Evolutionary conservation across 192 early-diverging fungal genomes (phyloP).

Genomic region (Umbelopsis sp.): DNA sequence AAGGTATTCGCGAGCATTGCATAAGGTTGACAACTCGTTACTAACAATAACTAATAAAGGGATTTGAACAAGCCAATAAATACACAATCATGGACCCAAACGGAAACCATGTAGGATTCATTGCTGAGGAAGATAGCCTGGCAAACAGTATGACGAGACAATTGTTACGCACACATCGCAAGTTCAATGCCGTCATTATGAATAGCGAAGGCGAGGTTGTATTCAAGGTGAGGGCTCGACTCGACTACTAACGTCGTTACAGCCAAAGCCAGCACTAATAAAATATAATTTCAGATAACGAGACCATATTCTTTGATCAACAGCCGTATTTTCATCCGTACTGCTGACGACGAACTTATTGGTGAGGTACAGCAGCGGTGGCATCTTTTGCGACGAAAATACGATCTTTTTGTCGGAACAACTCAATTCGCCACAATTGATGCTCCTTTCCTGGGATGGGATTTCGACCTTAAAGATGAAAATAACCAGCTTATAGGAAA

Average conservation of each 20-base stretch:
- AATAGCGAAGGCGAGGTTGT: slow-evolving; percentile 72
- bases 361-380: slow-evolving; percentile 88
- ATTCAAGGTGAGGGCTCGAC: slow-evolving; percentile 44
- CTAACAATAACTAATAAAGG: slow-evolving; percentile 31
- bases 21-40: background rate
- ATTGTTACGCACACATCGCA: slow-evolving; percentile 71
- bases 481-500: slow-evolving; percentile 54
- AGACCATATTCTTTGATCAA: slow-evolving; percentile 82
- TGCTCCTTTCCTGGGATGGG: slow-evolving; percentile 74
- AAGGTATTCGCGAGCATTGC: background rate
- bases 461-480: slow-evolving; percentile 73
- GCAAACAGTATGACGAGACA: slow-evolving; percentile 67
- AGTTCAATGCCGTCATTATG: slow-evolving; percentile 74
- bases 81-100: slow-evolving; percentile 74
- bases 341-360: slow-evolving; percentile 61
- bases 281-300: slow-evolving; percentile 37
- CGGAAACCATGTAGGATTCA: slow-evolving; percentile 74
- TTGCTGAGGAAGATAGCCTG: slow-evolving; percentile 75
- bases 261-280: background rate
- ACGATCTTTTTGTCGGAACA: slow-evolving; percentile 74
- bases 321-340: slow-evolving; percentile 68
- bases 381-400: slow-evolving; percentile 80
- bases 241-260: background rate
- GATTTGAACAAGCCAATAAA: slow-evolving; percentile 88
- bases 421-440: slow-evolving; percentile 73